Evolutionary conservation across 768 basidiomycete genomes (phyloP).

Genomic region (Suillus brevipes): DNA sequence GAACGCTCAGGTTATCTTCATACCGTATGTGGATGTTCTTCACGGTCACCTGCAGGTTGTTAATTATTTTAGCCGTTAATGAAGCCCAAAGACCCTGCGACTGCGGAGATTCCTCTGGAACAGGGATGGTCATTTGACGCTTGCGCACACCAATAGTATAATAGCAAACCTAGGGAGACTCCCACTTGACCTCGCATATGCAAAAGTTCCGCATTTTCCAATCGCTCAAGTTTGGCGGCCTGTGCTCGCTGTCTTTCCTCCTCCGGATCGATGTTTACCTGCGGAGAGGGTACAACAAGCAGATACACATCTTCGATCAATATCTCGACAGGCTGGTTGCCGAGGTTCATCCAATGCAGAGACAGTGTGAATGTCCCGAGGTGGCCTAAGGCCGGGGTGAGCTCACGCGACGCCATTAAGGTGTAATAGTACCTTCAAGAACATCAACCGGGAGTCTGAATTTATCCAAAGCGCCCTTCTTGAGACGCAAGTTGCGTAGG

Average conservation of each 20-base stretch:
- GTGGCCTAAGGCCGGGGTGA: slow-evolving; percentile 52
- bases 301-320: slow-evolving; percentile 93
- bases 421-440: slow-evolving; percentile 63
- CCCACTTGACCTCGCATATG: slow-evolving; percentile 64
- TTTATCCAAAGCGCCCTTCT: slow-evolving; percentile 92
- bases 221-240: slow-evolving; percentile 83
- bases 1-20: slow-evolving; percentile 92
- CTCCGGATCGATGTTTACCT: slow-evolving; percentile 66
- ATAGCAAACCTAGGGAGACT: slow-evolving; percentile 43
- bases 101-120: slow-evolving; percentile 56
- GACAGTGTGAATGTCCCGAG: slow-evolving; percentile 85
- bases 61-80: slow-evolving; percentile 84
- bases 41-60: slow-evolving; percentile 94
- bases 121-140: slow-evolving; percentile 4
- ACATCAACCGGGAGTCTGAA: slow-evolving; percentile 96
- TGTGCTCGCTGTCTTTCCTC: slow-evolving; percentile 86
- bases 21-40: slow-evolving; percentile 96
- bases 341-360: slow-evolving; percentile 86
- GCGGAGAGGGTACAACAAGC: slow-evolving; percentile 81
- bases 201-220: slow-evolving; percentile 84
- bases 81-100: slow-evolving; percentile 85
- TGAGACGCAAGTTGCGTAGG: slow-evolving; percentile 79
- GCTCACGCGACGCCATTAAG: neutral
- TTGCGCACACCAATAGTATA: neutral
- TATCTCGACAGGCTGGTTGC: slow-evolving; percentile 88